A percentile compares a stretch with the other conserved stretches of the same genome.
Evolutionary conservation across 2,329 filamentous ascomycete species (phyloP).

Genomic region (Blumeria graminis): DNA sequence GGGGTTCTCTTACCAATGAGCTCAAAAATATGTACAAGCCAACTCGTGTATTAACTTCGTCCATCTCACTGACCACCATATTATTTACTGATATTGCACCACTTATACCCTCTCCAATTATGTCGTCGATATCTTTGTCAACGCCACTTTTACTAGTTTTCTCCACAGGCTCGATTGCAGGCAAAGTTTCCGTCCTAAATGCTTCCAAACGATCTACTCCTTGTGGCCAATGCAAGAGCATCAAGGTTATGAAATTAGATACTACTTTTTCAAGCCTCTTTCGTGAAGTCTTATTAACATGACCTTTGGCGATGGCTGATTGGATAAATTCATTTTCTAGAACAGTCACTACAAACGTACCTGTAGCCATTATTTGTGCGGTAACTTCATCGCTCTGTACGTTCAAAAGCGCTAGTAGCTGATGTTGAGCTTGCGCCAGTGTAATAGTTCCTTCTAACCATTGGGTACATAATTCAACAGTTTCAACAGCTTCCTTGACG

Average conservation of each 20-base stretch:
- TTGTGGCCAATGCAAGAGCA: slow-evolving; percentile 30
- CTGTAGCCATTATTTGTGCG: slow-evolving; percentile 36
- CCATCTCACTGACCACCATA: slow-evolving; percentile 34
- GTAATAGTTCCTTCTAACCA: slow-evolving; percentile 35
- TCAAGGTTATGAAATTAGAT: slow-evolving; percentile 26
- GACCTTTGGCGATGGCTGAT: slow-evolving; percentile 25
- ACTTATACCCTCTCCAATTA: slow-evolving; percentile 31
- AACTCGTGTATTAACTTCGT: slow-evolving; percentile 49
- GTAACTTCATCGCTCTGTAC: slow-evolving; percentile 29
- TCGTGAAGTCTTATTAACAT: slow-evolving; percentile 29
- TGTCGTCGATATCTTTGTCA: slow-evolving; percentile 29
- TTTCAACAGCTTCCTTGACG: slow-evolving; percentile 23
- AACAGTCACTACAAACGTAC: slow-evolving; percentile 35
- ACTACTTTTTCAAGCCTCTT: slow-evolving; percentile 19
- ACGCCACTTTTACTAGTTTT: slow-evolving; percentile 24
- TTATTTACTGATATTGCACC: slow-evolving; percentile 22
- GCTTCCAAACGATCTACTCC: slow-evolving; percentile 25
- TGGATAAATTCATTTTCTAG: slow-evolving; percentile 34
- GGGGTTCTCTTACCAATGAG: slow-evolving; percentile 36
- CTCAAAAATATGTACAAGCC: slow-evolving; percentile 73
- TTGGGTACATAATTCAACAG: slow-evolving; percentile 25
- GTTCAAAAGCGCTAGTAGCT: slow-evolving; percentile 19
- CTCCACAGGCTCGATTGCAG: slow-evolving; percentile 27
- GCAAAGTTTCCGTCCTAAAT: slow-evolving; percentile 32
- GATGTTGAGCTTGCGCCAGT: slow-evolving; percentile 23